Percentiles rank a stretch among this genome's conserved stretches.
Conservation (phyloP, 768 basidiomycete genomes). For the Auriscalpium microsporum region DNA sequence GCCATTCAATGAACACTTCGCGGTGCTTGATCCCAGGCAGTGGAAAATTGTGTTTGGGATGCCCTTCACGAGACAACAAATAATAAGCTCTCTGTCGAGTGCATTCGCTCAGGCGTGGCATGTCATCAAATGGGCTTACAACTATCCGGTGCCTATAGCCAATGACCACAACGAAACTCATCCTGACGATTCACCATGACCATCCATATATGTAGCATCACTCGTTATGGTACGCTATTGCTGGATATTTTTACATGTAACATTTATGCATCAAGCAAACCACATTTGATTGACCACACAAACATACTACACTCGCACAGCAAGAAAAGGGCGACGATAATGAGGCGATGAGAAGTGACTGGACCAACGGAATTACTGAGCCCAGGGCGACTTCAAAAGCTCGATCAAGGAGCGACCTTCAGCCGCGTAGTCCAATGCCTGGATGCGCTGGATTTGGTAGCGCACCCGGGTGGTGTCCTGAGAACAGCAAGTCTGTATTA, state of each 20-base stretch:
- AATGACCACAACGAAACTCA: too few relatives aligned
- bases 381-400: conserved; percentile 54
- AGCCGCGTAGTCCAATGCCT: conserved; percentile 56
- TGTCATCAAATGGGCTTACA: conserved; percentile 40
- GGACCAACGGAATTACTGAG: conserved; percentile 18
- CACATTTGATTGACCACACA: too few relatives aligned
- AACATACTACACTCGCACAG: too few relatives aligned
- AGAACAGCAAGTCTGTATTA: not conserved
- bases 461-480: conserved; percentile 79
- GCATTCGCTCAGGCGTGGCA: conserved; percentile 38
- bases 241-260: not conserved
- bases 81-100: conserved; percentile 27
- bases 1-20: conserved; percentile 19
- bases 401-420: conserved; percentile 55
- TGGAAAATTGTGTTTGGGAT: conserved; percentile 20
- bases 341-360: too few relatives aligned
- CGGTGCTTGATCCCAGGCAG: too few relatives aligned
- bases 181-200: too few relatives aligned
- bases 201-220: not conserved
- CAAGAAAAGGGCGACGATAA: too few relatives aligned
- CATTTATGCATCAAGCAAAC: too few relatives aligned
- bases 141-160: conserved; percentile 37
- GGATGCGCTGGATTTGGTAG: conserved; percentile 70
- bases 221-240: too few relatives aligned
- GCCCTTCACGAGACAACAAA: conserved; percentile 25